A percentile compares a stretch with the other conserved stretches of the same genome.
phyloP scores from a whole-genome alignment of 768 basidiomycete species.

The Xerocomus spinulosus region DNA sequence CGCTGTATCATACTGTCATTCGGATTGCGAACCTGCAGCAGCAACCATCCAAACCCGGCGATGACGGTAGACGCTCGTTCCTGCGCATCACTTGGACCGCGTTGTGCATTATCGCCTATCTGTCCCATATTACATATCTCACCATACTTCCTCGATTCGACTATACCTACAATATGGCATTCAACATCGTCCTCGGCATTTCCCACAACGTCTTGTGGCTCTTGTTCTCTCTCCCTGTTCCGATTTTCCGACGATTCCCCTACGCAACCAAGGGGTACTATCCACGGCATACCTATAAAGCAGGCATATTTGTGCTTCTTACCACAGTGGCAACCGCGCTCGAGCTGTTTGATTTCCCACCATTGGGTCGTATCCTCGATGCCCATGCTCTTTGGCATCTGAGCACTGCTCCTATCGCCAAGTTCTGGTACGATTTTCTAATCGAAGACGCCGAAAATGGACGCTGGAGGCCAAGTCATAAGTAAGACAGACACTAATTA shows the following conservation, averaged over 20 bases:
- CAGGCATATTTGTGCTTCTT: constrained; percentile 57
- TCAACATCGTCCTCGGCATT: constrained; percentile 74
- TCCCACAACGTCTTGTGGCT: constrained; percentile 82
- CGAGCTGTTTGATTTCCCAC: constrained; percentile 91
- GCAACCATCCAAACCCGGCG: constrained; percentile 25
- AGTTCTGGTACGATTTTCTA: constrained; percentile 85
- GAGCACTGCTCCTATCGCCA: constrained; percentile 70
- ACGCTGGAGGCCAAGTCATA: constrained; percentile 54
- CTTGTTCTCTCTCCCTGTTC: constrained; percentile 54
- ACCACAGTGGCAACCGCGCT: constrained; percentile 73
- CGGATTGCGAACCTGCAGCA: constrained; percentile 76
- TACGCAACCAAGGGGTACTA: constrained; percentile 51
- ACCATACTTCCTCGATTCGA: constrained; percentile 74
- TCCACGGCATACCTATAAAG: constrained; percentile 49
- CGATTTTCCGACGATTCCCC: constrained; percentile 52
- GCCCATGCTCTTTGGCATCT: constrained; percentile 95
- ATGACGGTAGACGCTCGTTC: constrained; percentile 13
- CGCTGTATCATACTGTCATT: constrained; percentile 72
- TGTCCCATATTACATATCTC: constrained; percentile 77
- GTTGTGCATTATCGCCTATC: constrained; percentile 51
- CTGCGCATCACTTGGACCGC: constrained; percentile 41
- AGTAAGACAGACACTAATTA: constrained; percentile 20
- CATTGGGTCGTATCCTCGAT: constrained; percentile 69
- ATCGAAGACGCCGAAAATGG: constrained; percentile 65
- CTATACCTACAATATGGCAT: constrained; percentile 89